A percentile compares a stretch with the other conserved stretches of the same genome.
Evolutionary conservation across 352 stramenopile species (phyloP).

Genomic region (Pythium brassicae): DNA sequence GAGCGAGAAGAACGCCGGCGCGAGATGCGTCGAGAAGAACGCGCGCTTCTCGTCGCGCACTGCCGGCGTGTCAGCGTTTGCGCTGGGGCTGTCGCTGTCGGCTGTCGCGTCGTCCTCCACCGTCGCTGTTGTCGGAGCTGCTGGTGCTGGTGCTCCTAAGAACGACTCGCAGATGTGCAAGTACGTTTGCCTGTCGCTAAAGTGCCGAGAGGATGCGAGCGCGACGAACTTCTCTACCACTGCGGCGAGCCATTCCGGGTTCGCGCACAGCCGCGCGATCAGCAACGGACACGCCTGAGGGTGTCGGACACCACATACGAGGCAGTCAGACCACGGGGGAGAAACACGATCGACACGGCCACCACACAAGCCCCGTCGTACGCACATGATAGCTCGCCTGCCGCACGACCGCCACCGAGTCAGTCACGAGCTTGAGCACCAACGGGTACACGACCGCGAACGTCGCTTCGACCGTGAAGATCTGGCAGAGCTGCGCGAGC

Average conservation of each 20-base stretch:
- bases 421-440: constrained; percentile 69
- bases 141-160: constrained; percentile 16
- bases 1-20: constrained; percentile 49
- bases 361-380: neutral
- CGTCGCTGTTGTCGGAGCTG: too few relatives aligned
- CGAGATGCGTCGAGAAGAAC: constrained; percentile 53
- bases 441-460: constrained; percentile 78
- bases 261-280: constrained; percentile 36
- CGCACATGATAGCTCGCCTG: constrained; percentile 59
- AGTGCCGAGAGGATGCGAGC: constrained; percentile 49
- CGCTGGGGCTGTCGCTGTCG: neutral
- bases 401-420: constrained; percentile 68
- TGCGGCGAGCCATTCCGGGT: constrained; percentile 40
- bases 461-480: constrained; percentile 65
- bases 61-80: neutral
- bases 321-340: neutral
- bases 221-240: constrained; percentile 46
- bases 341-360: neutral
- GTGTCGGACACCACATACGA: constrained; percentile 4
- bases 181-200: constrained; percentile 67
- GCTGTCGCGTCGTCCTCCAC: too few relatives aligned
- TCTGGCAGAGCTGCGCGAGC: constrained; percentile 59
- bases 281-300: constrained; percentile 60
- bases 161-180: constrained; percentile 62
- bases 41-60: constrained; percentile 8